phyloP scores from a whole-genome alignment of 176 grass and related monocot genomes.

The Puccinellia tenuiflora region DNA sequence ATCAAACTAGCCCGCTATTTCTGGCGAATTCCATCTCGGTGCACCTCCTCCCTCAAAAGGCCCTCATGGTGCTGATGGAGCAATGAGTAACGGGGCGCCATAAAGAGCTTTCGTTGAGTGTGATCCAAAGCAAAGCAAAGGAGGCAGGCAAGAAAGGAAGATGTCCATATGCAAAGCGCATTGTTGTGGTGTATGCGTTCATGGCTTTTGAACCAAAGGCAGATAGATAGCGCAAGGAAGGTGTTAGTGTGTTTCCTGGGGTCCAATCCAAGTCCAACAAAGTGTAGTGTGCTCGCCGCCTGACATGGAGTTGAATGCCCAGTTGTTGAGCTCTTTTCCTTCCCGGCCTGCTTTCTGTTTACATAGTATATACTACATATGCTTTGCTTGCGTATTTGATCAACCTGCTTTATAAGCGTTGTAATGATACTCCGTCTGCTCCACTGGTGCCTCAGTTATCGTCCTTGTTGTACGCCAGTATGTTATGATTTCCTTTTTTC shows the following conservation, averaged over 20 bases:
- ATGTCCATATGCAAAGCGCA: constrained; percentile 22
- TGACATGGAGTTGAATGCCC: constrained; percentile 7
- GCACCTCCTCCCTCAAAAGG: constrained; percentile 16
- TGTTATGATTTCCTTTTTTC: background rate
- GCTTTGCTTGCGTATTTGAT: background rate
- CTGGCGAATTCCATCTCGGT: background rate
- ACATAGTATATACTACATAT: background rate
- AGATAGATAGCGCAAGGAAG: constrained; percentile 18
- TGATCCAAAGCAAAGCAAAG: constrained; percentile 50
- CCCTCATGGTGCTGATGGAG: constrained; percentile 6
- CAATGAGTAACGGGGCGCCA: constrained; percentile 3
- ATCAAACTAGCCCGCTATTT: background rate
- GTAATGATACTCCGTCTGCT: constrained; percentile 17
- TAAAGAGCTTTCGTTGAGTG: constrained; percentile 12
- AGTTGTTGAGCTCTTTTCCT: background rate
- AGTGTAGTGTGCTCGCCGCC: constrained; percentile 11
- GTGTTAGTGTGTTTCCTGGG: background rate
- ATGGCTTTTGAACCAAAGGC: constrained; percentile 37
- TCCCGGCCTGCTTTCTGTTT: background rate
- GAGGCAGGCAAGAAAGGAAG: background rate
- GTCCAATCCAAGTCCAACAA: constrained; percentile 17
- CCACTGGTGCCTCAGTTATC: background rate
- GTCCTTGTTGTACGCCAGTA: background rate
- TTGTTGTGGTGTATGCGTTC: constrained; percentile 15
- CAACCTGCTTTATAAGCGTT: background rate